These are phyloP conservation scores for Pseudogymnoascus sp. DNA, from an alignment of 2,329 filamentous ascomycete species.

Conservation along the genomic window DNA sequence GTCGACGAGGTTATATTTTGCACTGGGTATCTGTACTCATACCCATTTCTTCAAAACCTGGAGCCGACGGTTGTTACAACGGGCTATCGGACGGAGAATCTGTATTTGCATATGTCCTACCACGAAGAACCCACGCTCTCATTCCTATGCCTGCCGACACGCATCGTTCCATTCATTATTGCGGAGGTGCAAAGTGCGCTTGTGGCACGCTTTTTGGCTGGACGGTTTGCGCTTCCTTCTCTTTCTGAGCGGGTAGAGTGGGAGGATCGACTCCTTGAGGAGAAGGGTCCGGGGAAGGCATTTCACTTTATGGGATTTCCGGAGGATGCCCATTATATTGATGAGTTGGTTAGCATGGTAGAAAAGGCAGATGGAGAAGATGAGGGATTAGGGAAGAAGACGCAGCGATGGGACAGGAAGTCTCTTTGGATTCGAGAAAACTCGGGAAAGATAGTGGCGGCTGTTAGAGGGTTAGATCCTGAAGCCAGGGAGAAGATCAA, in stretches of 20 bases:
- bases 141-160: constrained; percentile 69
- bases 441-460: neutral
- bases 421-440: neutral
- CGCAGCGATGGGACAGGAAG: neutral
- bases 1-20: constrained; percentile 78
- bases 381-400: neutral
- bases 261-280: constrained; percentile 43
- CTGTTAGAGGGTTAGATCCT: constrained; percentile 39
- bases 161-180: constrained; percentile 81
- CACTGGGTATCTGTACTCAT: constrained; percentile 82
- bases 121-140: constrained; percentile 68
- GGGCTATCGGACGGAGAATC: constrained; percentile 61
- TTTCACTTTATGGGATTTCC: constrained; percentile 47
- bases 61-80: constrained; percentile 53
- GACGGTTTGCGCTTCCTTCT: constrained; percentile 57
- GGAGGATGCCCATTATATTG: constrained; percentile 63
- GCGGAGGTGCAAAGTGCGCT: constrained; percentile 73
- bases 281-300: constrained; percentile 37
- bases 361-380: neutral
- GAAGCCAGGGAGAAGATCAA: constrained; percentile 58
- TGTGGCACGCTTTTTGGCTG: constrained; percentile 70
- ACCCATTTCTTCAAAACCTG: constrained; percentile 57
- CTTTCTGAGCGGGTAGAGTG: constrained; percentile 58
- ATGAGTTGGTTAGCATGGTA: constrained; percentile 39
- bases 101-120: constrained; percentile 76